Percentiles rank a stretch among this genome's conserved stretches.
phyloP scores from a whole-genome alignment of 164 flowering plant genomes.

The Vitis rupestris region DNA sequence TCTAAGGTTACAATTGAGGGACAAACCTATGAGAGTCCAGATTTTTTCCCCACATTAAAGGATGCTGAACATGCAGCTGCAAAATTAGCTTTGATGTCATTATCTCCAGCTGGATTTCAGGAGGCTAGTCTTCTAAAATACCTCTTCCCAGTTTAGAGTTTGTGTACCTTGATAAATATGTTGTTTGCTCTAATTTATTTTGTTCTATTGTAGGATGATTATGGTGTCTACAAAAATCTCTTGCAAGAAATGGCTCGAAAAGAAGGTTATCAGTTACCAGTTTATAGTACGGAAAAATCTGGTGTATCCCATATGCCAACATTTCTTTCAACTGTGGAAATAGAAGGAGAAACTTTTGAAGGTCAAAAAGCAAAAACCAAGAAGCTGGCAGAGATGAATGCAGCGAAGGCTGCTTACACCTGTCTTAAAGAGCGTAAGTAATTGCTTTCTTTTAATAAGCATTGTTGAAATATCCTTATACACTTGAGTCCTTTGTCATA shows the following conservation, averaged over 20 bases:
- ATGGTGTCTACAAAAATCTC: slow-evolving; percentile 47
- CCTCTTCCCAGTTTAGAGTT: background rate
- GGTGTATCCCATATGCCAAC: slow-evolving; percentile 40
- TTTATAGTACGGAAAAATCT: slow-evolving; percentile 34
- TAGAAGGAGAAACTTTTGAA: slow-evolving; percentile 32
- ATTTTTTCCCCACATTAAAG: slow-evolving; percentile 46
- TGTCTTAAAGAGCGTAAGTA: slow-evolving; percentile 30
- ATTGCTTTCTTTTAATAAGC: background rate
- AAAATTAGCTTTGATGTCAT: slow-evolving; percentile 52
- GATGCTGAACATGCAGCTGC: slow-evolving; percentile 87
- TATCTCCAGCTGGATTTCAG: slow-evolving; percentile 34
- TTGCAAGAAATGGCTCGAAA: slow-evolving; percentile 58
- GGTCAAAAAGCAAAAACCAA: slow-evolving; percentile 45
- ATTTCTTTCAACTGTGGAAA: slow-evolving; percentile 45
- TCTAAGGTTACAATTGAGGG: slow-evolving; percentile 61
- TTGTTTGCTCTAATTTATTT: background rate
- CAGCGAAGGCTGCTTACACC: slow-evolving; percentile 51
- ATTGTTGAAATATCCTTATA: background rate
- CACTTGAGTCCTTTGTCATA: background rate
- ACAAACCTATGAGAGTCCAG: slow-evolving; percentile 46
- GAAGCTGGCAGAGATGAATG: slow-evolving; percentile 58
- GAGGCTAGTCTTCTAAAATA: slow-evolving; percentile 38
- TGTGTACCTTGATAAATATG: background rate
- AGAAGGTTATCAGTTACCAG: slow-evolving; percentile 43
- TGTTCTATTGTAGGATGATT: slow-evolving; percentile 35